These are phyloP conservation scores for Wallacemonas collosoma DNA, from an alignment of 208 protist species.

Conservation along the genomic window DNA sequence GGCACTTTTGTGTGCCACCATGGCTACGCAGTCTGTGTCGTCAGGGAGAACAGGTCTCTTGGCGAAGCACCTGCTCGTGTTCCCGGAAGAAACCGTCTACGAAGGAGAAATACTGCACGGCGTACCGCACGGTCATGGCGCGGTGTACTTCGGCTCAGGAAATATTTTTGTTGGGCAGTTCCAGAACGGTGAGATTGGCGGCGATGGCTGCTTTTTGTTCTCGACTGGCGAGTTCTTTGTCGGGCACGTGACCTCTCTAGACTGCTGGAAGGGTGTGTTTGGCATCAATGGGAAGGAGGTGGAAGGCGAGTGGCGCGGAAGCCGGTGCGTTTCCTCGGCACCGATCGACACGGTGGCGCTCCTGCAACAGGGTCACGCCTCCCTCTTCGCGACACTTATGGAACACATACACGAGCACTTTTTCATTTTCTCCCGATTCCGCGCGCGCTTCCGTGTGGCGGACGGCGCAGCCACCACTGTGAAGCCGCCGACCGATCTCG, in stretches of 20 bases:
- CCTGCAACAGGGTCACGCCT: conserved; percentile 35
- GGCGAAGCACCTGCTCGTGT: conserved; percentile 10
- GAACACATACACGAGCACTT: conserved; percentile 44
- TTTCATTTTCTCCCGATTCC: background rate
- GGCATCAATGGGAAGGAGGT: conserved; percentile 30
- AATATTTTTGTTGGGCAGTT: conserved; percentile 72
- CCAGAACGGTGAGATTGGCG: conserved; percentile 46
- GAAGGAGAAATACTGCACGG: conserved; percentile 49
- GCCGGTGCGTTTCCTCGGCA: conserved; percentile 28
- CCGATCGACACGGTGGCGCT: conserved; percentile 20
- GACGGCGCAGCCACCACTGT: background rate
- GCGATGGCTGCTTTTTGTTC: conserved; percentile 60
- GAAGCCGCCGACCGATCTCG: background rate
- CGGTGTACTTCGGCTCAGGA: conserved; percentile 60
- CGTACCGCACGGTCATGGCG: conserved; percentile 55
- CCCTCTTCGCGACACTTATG: conserved; percentile 46
- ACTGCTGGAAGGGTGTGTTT: conserved; percentile 49
- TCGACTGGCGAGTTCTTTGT: conserved; percentile 56
- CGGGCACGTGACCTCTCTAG: conserved; percentile 40
- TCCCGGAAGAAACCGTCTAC: conserved; percentile 48
- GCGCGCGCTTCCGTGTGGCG: background rate
- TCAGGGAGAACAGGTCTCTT: background rate
- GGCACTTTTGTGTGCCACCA: background rate
- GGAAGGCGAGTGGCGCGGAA: conserved; percentile 43
- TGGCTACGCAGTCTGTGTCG: background rate